Base-by-base conservation (phyloP, 768 basidiomycete genomes). In the Lactarius quietus region DNA sequence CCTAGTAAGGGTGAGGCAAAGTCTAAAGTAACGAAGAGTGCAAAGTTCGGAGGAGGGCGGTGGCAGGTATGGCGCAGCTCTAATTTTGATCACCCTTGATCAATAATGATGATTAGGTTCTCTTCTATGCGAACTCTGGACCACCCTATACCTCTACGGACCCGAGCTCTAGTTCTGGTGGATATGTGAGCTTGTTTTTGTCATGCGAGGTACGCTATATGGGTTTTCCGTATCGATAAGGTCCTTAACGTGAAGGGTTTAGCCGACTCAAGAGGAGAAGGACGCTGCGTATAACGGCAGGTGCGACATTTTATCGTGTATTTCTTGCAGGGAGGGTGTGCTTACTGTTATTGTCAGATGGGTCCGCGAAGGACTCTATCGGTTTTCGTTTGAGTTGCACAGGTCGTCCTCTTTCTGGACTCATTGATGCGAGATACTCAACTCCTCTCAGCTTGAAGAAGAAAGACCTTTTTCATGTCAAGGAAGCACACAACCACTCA, bases 91-190 rank as follows among this genome's bases (percentile, higher is more conserved):
- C 45, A 28, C 43, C 10, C 17, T n/a, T 35, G 20, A 54, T 23
- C 26, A 20, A 17, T 23, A 72, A 51, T 70, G 72, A 14, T 28
- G 10, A 6, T 61, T 70, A 93, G 85, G 86, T 93, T 53, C 74
- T 95, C 54, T 93, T 93, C 76, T 95, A 94, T 72, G 82, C 92
- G 6, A 93, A 92, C 73, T 87, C 90, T 45, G 90, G 91, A 0
- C 83, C 81, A 23, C 65, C 65, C 9, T 66, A 58, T 38, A 35
- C 65, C 33, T 57, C 65, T n/a, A 43, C 65, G 10, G 65, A 66
- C 2, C 77, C 81, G n/a, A 81, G 82, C 51, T 73, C 78, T 15
- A 81, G 80, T 29, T 51, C 52, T 35, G 79, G 82, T 6, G 81
- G 83, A 20, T 89, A 82, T 70, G 82, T 92, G 36, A 90, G 89